Conservation (phyloP, 306 rosid genomes). For the Oemleria cerasiformis region DNA sequence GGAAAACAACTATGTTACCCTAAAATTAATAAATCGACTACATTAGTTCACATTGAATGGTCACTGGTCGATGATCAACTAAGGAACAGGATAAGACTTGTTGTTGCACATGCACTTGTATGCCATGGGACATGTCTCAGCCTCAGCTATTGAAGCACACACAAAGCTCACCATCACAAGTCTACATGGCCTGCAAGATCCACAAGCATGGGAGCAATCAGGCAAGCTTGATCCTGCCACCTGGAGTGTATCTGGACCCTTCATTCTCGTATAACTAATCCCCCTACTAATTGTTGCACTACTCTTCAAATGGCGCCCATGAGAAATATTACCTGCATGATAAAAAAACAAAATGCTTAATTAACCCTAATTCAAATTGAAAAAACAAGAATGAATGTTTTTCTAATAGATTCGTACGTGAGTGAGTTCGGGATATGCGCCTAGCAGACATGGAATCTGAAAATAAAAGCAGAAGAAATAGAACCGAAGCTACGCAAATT, state of each 20-base stretch:
- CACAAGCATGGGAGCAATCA: conserved; percentile 84
- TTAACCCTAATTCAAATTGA: no score
- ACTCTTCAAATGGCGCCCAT: conserved; percentile 3
- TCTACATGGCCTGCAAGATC: conserved; percentile 73
- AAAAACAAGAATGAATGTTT: no score
- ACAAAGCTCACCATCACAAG: conserved; percentile 81
- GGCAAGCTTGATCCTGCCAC: conserved; percentile 81
- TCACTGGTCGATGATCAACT: background rate
- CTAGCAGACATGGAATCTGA: conserved; percentile 47
- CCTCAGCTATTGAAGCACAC: conserved; percentile 59
- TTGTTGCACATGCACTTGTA: conserved; percentile 83
- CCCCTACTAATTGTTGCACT: background rate
- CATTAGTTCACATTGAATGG: background rate
- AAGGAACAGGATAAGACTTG: conserved; percentile 86
- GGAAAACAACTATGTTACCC: background rate
- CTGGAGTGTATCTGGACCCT: conserved; percentile 40
- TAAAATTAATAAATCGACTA: background rate
- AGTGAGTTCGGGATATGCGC: conserved; percentile 37
- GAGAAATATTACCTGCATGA: background rate
- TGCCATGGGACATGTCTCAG: conserved; percentile 93
- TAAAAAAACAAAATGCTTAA: background rate
- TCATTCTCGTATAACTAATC: background rate
- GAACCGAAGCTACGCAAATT: conserved; percentile 17
- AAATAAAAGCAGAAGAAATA: conserved; percentile 32
- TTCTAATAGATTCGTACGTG: conserved; percentile 29